Base-by-base conservation (phyloP, 257 asterid genomes). In the Forsythia viridissima region DNA sequence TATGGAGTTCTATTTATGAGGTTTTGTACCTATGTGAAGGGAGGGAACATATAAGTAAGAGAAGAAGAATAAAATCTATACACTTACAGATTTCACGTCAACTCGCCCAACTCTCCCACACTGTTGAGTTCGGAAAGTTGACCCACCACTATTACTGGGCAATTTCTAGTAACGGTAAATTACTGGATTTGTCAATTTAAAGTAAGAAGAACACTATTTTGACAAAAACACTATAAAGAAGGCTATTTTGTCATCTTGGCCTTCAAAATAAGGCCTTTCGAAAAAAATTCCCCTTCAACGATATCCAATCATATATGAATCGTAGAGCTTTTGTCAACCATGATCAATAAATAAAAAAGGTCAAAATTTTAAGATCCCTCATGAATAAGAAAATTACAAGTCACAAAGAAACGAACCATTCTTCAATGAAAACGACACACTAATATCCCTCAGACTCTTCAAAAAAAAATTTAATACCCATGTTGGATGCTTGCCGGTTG, bases 271-370 rank as follows among this genome's bases (percentile, higher is more conserved):
- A 11, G 52, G 74, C 52, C n/a, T n/a, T n/a, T 57, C 34, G 1
- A 46, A 46, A 43, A 76, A 76, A 74, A 9, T 2, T 21, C 15
- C 16, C 8, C 11, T 61, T 20, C 76, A 79, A 21, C 12, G 52
- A 37, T 21, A 73, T 52, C 73, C 41, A 80, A 40, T 72, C 63
- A 72, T 44, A 40, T 70, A 76, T 65, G 55, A 37, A 65, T 20
- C n/a, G 39, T 76, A 46, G 42, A 57, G 73, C 36, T 78, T 76
- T 74, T 74, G 72, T 66, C 78, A 76, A 8, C 61, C 38, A 44
- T 0, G 36, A 37, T 52, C 37, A 70, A 73, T 69, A n/a, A 55
- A 51, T 8, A 70, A 39, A 30, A 34, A 34, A 15, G 36, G 69
- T 61, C 69, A 61, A 20, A 20, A 21, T 21, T 20, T 20, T 59